Base-by-base conservation (phyloP, 2,329 filamentous ascomycete genomes). In the Penicillium sp. region DNA sequence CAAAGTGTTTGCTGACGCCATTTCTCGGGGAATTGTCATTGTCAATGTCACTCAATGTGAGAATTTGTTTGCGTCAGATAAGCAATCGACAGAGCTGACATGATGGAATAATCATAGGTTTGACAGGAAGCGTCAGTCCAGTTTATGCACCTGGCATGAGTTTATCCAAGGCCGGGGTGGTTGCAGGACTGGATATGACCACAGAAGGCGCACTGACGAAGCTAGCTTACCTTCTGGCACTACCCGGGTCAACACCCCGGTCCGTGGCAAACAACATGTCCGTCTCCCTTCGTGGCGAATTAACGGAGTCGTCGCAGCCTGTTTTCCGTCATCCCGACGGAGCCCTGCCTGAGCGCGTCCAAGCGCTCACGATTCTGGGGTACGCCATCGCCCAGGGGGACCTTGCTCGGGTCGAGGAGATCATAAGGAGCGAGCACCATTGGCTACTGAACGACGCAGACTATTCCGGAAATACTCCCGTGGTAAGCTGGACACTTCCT, bases 21-120 rank as follows among this genome's bases (percentile, higher is more conserved):
- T 96, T 46, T 83, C 89, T 72, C 86, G 92, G 62, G 93, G 92
- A 44, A 89, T 95, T 66, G 88, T 95, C 62, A 89, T 97, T 63
- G 91, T 97, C 67, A 97, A 96, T 73, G 89, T 97, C 63, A 96
- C 91, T 55, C 93, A 97, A 80, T 97, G 93, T 83, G 85, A 89
- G 69, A 66, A 73, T 64, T 75, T 79, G 68, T 77, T 35, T 71
- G 76, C n/a, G 79, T 81, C 66, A 75, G 76, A 50, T 21, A 21
- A 26, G 4, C 45, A 49, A 30, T 13, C 17, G 7, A 47, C 5
- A 13, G 21, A 26, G 35, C 44, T 44, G 5, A 58, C 78, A 79
- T 26, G 60, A 26, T 26, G 26, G 5, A 26, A 26, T 41, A 15
- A 29, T 44, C 53, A 13, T 62, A 82, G 80, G 80, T 66, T 73